Base-by-base conservation (phyloP, 2,329 filamentous ascomycete genomes). In the Epichloe brachyelytri region DNA sequence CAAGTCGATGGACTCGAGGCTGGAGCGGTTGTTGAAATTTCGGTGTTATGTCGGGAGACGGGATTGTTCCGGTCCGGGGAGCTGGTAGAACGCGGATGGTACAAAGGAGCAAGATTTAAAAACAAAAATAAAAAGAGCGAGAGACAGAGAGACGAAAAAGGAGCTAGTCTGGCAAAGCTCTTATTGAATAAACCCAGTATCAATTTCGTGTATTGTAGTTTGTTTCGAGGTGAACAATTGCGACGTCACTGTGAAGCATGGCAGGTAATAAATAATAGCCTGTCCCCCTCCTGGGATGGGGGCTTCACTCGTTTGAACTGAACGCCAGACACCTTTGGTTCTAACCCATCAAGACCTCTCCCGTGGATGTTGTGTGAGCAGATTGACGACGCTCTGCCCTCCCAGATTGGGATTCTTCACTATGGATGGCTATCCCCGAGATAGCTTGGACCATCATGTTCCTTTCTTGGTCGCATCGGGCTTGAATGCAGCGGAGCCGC, bases 391-490 rank as follows among this genome's bases (percentile, higher is more conserved):
- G 26, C 20, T 19, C 17, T 38, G 30, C 39, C 58, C 56, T 57
- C 52, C 47, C 53, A 52, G 49, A 45, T 39, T 34, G 56, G 52
- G 52, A 54, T 14, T 53, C 54, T 52, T 52, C 54, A 63, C 59
- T 55, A 93, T 93, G 87, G 85, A 93, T 68, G 86, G 79, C 60
- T 91, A 88, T 69, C 85, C 86, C 50, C 66, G 71, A 53, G 85
- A 84, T 67, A 95, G 90, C 71, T 75, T 95, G 66, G 80, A 83
- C 65, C 89, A 93, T 69, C 94, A 93, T 69, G 77, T 94, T 60
- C 91, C 91, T 37, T 77, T 95, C 52, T 71, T 97, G 54, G 73
- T 94, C 45, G 78, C 95, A 36, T 88, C 88, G 38, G 93, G 91
- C 12, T 76, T 96, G 69, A 62, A 63, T 63, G 57, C 59, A 53